Conservation (phyloP, 805 yeast species). For the Sugiyamaella lignohabitans region DNA sequence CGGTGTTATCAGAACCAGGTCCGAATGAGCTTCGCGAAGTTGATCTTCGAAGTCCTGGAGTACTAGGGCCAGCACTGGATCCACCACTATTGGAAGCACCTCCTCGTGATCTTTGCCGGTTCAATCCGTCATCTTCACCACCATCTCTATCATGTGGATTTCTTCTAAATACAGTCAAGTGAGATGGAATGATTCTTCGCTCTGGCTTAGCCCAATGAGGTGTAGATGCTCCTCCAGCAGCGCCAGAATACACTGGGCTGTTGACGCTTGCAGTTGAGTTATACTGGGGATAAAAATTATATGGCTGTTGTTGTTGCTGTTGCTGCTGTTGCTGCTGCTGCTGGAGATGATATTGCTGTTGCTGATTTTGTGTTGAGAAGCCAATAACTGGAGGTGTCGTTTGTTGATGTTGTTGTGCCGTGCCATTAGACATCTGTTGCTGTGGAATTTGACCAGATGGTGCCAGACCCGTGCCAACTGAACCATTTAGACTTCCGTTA, state of each 20-base stretch:
- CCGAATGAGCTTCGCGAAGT: neutral
- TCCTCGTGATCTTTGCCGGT: neutral
- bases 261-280: neutral
- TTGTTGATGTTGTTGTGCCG: conserved; percentile 1
- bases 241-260: neutral
- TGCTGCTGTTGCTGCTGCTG: neutral
- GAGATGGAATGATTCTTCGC: conserved; percentile 14
- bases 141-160: conserved; percentile 1
- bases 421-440: neutral
- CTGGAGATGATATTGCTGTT: conserved; percentile 1
- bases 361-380: no score
- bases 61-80: conserved; percentile 2
- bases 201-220: conserved; percentile 13
- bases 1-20: conserved; percentile 3
- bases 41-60: neutral
- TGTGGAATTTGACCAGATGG: neutral
- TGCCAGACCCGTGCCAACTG: no score
- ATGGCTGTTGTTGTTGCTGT: neutral
- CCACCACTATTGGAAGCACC: neutral
- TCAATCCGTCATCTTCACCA: neutral
- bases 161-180: conserved; percentile 2
- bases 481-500: neutral
- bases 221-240: neutral
- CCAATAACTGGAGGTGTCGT: no score
- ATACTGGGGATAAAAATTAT: neutral